These are phyloP conservation scores for Scytalidium sp. DNA, from an alignment of 2,329 filamentous ascomycete species.

Conservation along the genomic window DNA sequence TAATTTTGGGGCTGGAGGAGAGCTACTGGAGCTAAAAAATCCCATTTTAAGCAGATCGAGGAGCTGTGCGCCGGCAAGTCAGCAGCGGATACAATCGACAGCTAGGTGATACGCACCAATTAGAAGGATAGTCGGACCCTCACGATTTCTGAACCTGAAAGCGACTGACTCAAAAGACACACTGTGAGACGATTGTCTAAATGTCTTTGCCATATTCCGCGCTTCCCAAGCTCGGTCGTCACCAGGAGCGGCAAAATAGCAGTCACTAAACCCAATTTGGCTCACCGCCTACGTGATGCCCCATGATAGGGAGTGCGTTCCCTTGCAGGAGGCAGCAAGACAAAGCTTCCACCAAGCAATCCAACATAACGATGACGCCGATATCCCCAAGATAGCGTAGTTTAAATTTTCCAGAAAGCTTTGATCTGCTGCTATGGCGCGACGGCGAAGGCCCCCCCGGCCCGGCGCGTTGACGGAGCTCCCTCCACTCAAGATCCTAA, in stretches of 20 bases:
- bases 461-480: conserved; percentile 66
- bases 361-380: neutral
- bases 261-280: neutral
- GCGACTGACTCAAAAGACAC: neutral
- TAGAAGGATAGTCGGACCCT: too few relatives aligned
- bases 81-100: neutral
- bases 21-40: conserved; percentile 36
- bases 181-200: too few relatives aligned
- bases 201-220: neutral
- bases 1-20: conserved; percentile 39
- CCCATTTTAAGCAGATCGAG: conserved; percentile 40
- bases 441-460: conserved; percentile 58
- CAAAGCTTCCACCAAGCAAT: neutral
- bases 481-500: conserved; percentile 63
- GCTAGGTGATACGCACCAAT: too few relatives aligned
- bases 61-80: neutral
- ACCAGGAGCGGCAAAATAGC: neutral
- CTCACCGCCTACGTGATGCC: neutral
- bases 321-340: neutral
- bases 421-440: conserved; percentile 23
- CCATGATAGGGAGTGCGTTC: neutral
- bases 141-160: too few relatives aligned
- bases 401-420: neutral
- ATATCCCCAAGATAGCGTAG: neutral
- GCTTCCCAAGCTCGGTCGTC: neutral